A percentile compares a stretch with the other conserved stretches of the same genome.
These are phyloP conservation scores for Gracilariopsis chorda DNA, from an alignment of 23 red algal species.

Conservation along the genomic window DNA sequence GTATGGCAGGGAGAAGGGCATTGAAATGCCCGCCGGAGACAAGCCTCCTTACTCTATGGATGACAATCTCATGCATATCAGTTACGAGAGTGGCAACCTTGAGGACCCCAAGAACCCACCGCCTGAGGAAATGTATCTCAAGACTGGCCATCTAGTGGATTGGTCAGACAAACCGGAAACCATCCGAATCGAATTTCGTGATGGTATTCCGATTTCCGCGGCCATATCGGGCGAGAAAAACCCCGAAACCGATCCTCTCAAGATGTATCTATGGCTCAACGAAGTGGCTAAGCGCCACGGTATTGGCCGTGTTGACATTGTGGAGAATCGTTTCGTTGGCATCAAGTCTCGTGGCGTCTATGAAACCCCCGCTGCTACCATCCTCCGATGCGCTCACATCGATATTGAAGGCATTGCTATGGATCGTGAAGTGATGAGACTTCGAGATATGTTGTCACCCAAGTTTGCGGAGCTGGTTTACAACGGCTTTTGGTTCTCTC, in stretches of 20 bases:
- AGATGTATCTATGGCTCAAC: slow-evolving; percentile 80
- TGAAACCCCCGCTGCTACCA: slow-evolving; percentile 93
- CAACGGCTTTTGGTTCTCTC: slow-evolving; percentile 99
- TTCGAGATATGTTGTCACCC: slow-evolving; percentile 96
- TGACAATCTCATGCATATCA: slow-evolving; percentile 99
- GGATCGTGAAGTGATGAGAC: slow-evolving; percentile 98
- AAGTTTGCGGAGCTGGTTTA: slow-evolving; percentile 95
- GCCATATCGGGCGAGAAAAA: slow-evolving; percentile 11
- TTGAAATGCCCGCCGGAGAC: slow-evolving; percentile 78
- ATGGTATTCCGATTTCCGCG: slow-evolving; percentile 81
- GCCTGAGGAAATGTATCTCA: slow-evolving; percentile 77
- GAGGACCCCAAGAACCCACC: slow-evolving; percentile 82
- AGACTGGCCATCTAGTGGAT: slow-evolving; percentile 53
- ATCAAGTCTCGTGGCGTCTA: slow-evolving; percentile 95
- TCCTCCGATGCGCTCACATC: slow-evolving; percentile 92
- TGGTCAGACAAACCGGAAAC: slow-evolving; percentile 82
- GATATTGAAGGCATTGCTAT: slow-evolving; percentile 99
- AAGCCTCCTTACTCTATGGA: slow-evolving; percentile 99
- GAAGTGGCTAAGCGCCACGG: slow-evolving; percentile 85
- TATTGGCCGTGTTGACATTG: slow-evolving; percentile 96
- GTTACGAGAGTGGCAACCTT: slow-evolving; percentile 88
- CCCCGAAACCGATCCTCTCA: slow-evolving; percentile 52
- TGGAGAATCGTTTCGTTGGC: slow-evolving; percentile 95
- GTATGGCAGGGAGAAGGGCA: slow-evolving; percentile 88
- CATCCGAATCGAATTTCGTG: slow-evolving; percentile 79